These are phyloP conservation scores for Bonia amplexicaulis DNA, from an alignment of 176 grass and related monocot genomes.

Conservation along the genomic window DNA sequence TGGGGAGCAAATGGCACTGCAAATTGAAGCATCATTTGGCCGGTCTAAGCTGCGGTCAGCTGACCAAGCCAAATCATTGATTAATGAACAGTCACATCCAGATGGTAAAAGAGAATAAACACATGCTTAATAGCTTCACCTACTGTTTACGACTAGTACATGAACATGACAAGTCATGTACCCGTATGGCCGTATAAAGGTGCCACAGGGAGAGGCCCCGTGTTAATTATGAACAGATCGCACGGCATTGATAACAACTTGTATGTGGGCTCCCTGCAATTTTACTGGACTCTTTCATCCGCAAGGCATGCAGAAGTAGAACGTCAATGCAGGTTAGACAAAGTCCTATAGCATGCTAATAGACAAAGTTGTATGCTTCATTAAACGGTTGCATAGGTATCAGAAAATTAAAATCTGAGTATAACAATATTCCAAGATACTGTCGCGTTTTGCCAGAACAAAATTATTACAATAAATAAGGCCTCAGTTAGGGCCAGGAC, in stretches of 20 bases:
- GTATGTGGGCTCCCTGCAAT: not conserved
- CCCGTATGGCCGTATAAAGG: not conserved
- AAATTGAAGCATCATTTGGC: not conserved
- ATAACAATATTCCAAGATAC: not conserved
- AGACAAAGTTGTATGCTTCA: not conserved
- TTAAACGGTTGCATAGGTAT: not conserved
- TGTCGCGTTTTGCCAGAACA: not conserved
- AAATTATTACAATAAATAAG: not conserved
- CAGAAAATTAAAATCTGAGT: not conserved
- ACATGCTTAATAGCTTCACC: not conserved
- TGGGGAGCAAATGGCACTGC: not conserved
- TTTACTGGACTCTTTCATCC: not conserved
- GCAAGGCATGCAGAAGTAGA: too few species aligned
- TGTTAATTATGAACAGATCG: not conserved
- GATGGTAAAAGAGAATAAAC: not conserved
- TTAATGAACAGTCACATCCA: constrained; percentile 7
- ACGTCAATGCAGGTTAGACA: too few species aligned
- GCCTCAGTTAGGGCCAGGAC: not conserved
- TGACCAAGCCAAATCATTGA: not conserved
- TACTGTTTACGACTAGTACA: not conserved
- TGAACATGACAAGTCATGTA: not conserved
- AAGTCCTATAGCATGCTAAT: not conserved
- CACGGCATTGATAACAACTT: too few species aligned
- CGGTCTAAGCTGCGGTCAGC: not conserved
- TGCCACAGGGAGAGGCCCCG: not conserved